A percentile compares a stretch with the other conserved stretches of the same genome.
Evolutionary conservation across 345 rosid genomes (phyloP).

Genomic region (Microthlaspi erraticum): DNA sequence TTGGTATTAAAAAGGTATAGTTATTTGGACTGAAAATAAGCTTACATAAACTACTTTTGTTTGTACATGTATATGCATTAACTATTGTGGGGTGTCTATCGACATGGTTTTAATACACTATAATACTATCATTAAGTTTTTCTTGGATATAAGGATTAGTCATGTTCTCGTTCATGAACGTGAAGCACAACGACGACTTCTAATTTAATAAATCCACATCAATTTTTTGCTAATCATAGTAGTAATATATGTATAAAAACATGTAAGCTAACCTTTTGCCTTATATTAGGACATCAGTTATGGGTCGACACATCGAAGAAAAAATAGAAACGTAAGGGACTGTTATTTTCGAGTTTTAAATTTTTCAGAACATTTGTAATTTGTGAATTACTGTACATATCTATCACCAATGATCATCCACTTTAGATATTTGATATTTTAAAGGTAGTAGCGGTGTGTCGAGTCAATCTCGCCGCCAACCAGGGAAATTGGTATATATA

Average conservation of each 20-base stretch:
- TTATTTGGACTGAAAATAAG: slow-evolving; percentile 21
- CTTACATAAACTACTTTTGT: slow-evolving; percentile 25
- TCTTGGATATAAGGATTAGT: not conserved
- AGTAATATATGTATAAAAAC: not conserved
- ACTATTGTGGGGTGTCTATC: not conserved
- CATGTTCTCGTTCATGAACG: slow-evolving; percentile 15
- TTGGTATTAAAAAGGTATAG: slow-evolving; percentile 22
- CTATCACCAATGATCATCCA: slow-evolving; percentile 7
- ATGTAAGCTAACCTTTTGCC: slow-evolving; percentile 12
- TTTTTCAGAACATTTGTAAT: not conserved
- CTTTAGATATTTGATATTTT: not conserved
- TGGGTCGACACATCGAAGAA: not conserved
- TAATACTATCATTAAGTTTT: not conserved
- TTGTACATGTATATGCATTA: slow-evolving; percentile 30
- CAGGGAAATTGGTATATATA: not conserved
- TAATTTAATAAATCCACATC: not conserved
- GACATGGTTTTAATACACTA: slow-evolving; percentile 3
- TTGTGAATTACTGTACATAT: slow-evolving; percentile 1
- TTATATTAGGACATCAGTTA: not conserved
- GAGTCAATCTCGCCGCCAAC: slow-evolving; percentile 39
- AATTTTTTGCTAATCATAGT: not conserved
- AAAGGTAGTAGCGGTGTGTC: slow-evolving; percentile 10
- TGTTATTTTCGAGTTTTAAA: not conserved
- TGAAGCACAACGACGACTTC: not conserved
- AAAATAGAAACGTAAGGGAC: not conserved